Evolutionary conservation across 257 asterid genomes (phyloP).

Genomic region (Pogostemon cablin): DNA sequence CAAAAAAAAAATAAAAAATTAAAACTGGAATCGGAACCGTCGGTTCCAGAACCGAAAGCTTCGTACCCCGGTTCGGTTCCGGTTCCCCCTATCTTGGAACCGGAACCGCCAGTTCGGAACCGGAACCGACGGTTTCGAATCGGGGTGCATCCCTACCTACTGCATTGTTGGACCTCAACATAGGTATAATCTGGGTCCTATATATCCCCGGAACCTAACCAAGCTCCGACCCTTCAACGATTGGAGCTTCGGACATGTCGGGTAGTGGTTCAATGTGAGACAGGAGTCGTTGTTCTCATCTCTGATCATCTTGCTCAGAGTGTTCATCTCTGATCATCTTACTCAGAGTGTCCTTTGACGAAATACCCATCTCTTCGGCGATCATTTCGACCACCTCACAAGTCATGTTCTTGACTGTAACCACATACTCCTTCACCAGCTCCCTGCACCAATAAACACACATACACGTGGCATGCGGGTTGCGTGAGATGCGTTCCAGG

Average conservation of each 20-base stretch:
- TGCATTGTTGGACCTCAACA: constrained; percentile 47
- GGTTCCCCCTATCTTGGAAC: too few relatives aligned
- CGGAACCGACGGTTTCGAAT: too few relatives aligned
- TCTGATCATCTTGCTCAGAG: constrained; percentile 31
- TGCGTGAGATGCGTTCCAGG: constrained; percentile 28
- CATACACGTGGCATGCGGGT: too few relatives aligned
- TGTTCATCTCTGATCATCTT: too few relatives aligned
- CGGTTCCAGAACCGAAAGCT: too few relatives aligned
- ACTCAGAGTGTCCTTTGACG: constrained; percentile 25
- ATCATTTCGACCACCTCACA: constrained; percentile 51
- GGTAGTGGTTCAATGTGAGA: constrained; percentile 57
- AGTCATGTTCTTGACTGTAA: constrained; percentile 38
- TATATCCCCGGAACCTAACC: constrained; percentile 63
- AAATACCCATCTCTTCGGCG: constrained; percentile 39
- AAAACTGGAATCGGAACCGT: too few relatives aligned
- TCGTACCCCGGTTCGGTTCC: too few relatives aligned
- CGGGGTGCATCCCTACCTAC: too few relatives aligned
- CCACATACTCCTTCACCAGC: constrained; percentile 45
- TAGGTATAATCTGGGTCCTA: constrained; percentile 62
- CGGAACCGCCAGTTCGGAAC: too few relatives aligned
- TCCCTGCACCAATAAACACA: constrained; percentile 28
- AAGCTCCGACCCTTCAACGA: constrained; percentile 35
- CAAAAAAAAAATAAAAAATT: too few relatives aligned
- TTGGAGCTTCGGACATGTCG: constrained; percentile 45
- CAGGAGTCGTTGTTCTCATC: constrained; percentile 47